Evolutionary conservation across 305 asterid genomes (phyloP), one percentile per base, ranked within the genome.

Genomic region (Fraxinus sp.): DNA sequence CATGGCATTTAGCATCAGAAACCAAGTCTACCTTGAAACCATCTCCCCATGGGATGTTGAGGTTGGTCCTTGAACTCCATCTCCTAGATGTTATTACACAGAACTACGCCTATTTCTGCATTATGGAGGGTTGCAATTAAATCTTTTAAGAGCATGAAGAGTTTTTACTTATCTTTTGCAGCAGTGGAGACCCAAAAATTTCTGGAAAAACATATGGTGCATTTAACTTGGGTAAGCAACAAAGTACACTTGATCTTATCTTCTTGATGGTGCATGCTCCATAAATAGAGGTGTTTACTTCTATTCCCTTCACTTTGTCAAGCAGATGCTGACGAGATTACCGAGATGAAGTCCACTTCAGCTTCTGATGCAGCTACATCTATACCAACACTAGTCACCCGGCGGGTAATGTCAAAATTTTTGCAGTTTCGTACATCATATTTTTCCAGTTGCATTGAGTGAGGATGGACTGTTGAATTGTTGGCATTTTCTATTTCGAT

Each of bases 1-100:
- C 98, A 3, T 97, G 98, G 99, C 99, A 97, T 89, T 90, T 94
- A 87, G 98, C 98, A 84, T 91, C 99, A 10, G 99, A 97, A 90
- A 93, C 98, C 77, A 94, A 92, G 88, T 88, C 92, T 28, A 86
- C 92, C 9, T 81, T 89, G 88, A 88, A 88, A 78, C 91, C 86
- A 78, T 59, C 82, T 79, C 82, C 83, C 4, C 86, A 79, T 74
- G 59, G 83, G 57, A 83, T 86, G 77, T 70, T 81, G 81, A 83
- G 90, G 92, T 89, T 76, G 74, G 88, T 57, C 71, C 76, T 74
- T 79, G 20, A 52, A 62, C 78, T 74, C 82, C 22, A 79, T 78
- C 30, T 64, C 75, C 55, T 77, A 52, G 68, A 72, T 35, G 52
- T 22, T 57, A 62, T 20, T 57, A 46, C 46, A 24, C 22, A 7